A percentile compares a stretch with the other conserved stretches of the same genome.
phyloP scores from a whole-genome alignment of 352 stramenopile species.

The Globisporangium echinulatum region DNA sequence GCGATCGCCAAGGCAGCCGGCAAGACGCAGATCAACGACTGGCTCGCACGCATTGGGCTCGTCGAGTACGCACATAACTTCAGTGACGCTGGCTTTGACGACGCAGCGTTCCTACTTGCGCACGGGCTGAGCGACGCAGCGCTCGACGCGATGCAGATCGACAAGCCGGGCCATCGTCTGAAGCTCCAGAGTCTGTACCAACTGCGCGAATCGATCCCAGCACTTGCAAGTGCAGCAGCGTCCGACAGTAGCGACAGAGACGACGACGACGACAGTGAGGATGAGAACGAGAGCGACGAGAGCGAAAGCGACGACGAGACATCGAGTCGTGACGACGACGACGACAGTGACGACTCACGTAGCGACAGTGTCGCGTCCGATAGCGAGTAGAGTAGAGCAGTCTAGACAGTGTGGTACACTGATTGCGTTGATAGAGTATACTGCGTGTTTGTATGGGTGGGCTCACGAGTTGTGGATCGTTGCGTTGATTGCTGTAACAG shows the following conservation, averaged over 20 bases:
- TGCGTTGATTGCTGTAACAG: conserved; percentile 51
- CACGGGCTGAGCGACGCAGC: conserved; percentile 39
- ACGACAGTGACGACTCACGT: not conserved
- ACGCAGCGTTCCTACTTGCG: conserved; percentile 48
- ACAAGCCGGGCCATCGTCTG: conserved; percentile 59
- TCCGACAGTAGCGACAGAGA: not conserved
- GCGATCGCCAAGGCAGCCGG: conserved; percentile 22
- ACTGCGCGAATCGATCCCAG: conserved; percentile 44
- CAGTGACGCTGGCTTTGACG: conserved; percentile 55
- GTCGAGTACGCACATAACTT: conserved; percentile 50
- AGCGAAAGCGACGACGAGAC: not conserved
- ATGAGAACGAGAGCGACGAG: conserved; percentile 10
- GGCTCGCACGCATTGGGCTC: conserved; percentile 68
- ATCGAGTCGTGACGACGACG: not conserved
- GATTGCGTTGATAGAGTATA: conserved; percentile 19
- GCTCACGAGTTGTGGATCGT: conserved; percentile 28
- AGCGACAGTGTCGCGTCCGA: no score
- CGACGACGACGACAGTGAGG: conserved; percentile 18
- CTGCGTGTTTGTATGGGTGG: not conserved
- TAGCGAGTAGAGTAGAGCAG: no score
- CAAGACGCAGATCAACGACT: conserved; percentile 39
- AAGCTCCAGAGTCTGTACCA: conserved; percentile 65
- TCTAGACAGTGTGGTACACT: conserved; percentile 1
- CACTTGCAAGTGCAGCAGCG: not conserved
- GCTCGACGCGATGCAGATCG: conserved; percentile 55